Evolutionary conservation across 176 grass and related monocot species (phyloP).

Genomic region (Cenchrus fungigraminus): DNA sequence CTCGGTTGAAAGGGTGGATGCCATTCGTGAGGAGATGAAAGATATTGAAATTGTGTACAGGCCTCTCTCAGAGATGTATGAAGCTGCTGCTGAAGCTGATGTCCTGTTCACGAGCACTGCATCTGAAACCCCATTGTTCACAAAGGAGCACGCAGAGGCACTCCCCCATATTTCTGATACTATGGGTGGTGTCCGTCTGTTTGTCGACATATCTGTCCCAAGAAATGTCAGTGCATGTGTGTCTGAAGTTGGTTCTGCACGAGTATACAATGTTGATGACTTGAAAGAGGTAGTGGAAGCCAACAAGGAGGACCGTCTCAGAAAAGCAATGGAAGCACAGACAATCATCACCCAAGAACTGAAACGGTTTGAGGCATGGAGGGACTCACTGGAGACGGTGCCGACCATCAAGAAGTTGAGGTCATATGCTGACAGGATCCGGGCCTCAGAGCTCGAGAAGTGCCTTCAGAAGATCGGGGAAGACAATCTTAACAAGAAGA

Average conservation of each 20-base stretch:
- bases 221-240: constrained; percentile 80
- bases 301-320: constrained; percentile 86
- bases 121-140: constrained; percentile 80
- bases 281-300: constrained; percentile 92
- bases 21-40: constrained; percentile 74
- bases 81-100: constrained; percentile 71
- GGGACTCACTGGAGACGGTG: constrained; percentile 80
- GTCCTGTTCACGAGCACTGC: constrained; percentile 82
- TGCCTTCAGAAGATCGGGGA: constrained; percentile 83
- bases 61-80: constrained; percentile 75
- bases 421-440: constrained; percentile 81
- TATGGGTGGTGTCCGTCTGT: constrained; percentile 64
- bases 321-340: constrained; percentile 88
- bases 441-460: constrained; percentile 81
- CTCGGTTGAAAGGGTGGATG: constrained; percentile 83
- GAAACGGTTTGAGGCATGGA: constrained; percentile 77
- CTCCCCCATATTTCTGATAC: constrained; percentile 57
- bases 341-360: constrained; percentile 77
- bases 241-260: constrained; percentile 43
- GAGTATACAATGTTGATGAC: constrained; percentile 86
- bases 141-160: constrained; percentile 55
- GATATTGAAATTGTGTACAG: constrained; percentile 84
- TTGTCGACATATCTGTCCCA: constrained; percentile 88
- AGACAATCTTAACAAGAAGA: constrained; percentile 71
- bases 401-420: constrained; percentile 93